Evolutionary conservation across 768 basidiomycete genomes (phyloP), one percentile per base, ranked within the genome.

Genomic region (Lepiota brunneoincarnata): DNA sequence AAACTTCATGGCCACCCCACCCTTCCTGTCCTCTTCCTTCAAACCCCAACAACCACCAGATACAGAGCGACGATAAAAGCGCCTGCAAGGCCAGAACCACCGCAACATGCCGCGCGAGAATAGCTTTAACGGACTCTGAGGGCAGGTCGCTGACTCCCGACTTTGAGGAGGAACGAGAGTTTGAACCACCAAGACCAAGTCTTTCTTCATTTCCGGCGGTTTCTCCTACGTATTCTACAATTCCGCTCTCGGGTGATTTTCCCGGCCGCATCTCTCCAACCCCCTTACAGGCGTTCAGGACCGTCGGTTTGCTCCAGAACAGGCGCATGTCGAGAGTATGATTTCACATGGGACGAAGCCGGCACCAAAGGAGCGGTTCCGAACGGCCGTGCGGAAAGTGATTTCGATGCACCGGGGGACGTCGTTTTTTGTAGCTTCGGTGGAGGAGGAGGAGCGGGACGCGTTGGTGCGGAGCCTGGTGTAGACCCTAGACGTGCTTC

Each of bases 101-200:
- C 20, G n/a, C 52, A 58, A 24, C 28, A 84, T 86, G 84, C 81
- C 84, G 42, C 76, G 84, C 51, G 82, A 84, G 63, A 85, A 86
- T 69, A 85, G 83, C 67, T 77, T 85, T 69, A 76, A n/a, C 73
- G 59, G 85, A 87, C 66, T 82, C 81, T 34, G 83, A 83, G 26
- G 81, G 82, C 20, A 77, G 83, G 23, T 86, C 84, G 7, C 69
- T 87, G 49, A 86, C 84, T 4, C 82, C 84, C n/a, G 83, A 86
- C 66, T 65, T 78, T 17, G 79, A 79, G 45, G 83, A 82, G 4
- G 73, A 63, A n/a, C 14, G 14, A 36, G 50, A 7, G 21, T 41
- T 51, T 18, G 28, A 41, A 15, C 40, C n/a, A n/a, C n/a, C 39
- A 14, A 38, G 37, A 24, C 37, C 52, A 9, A 26, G 17, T 14